Evolutionary conservation across 2,329 filamentous ascomycete genomes (phyloP), one percentile per base, ranked within the genome.

Genomic region (Colletotrichum sp.): DNA sequence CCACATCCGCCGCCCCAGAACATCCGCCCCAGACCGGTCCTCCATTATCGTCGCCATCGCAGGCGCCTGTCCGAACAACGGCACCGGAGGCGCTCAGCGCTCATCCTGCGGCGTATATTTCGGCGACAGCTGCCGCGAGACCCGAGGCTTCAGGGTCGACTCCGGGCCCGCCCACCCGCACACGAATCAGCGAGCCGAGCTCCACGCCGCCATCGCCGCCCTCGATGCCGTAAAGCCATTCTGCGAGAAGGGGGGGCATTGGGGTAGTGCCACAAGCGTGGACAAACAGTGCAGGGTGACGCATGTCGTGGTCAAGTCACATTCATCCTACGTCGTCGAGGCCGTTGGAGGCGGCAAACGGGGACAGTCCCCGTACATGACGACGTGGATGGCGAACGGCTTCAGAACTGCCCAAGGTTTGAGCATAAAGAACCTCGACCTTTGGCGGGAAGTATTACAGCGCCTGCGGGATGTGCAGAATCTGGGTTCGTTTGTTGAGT

Each of bases 91-190:
- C 36, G 2, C 36, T 39, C 36, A 39, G 5, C 2, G 36, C 36
- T 44, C 39, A 44, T 44, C n/a, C 44, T 52, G 44, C 44, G 44
- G 44, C 6, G n/a, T 52, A n/a, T 52, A 13, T 22, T 52, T 52
- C 12, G 44, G 44, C 44, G 44, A 52, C 44, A 25, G 12, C 11
- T 13, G n/a, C 44, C n/a, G n/a, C 44, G 44, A 13, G n/a, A 52
- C 11, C 44, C 1, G 44, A 8, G n/a, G 44, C 44, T 52, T 22
- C 44, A 0, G n/a, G 0, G 44, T 25, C 44, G n/a, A 52, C n/a
- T 13, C 11, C 6, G n/a, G n/a, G 0, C n/a, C n/a, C n/a, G 11
- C 44, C 44, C 0, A 0, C 12, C n/a, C 6, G n/a, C 44, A 22
- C 44, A 52, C 44, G n/a, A 52, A 52, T 0, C 44, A 52, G n/a